phyloP scores from a whole-genome alignment of 169 alveolate genomes.

The Plasmodium fragile region DNA sequence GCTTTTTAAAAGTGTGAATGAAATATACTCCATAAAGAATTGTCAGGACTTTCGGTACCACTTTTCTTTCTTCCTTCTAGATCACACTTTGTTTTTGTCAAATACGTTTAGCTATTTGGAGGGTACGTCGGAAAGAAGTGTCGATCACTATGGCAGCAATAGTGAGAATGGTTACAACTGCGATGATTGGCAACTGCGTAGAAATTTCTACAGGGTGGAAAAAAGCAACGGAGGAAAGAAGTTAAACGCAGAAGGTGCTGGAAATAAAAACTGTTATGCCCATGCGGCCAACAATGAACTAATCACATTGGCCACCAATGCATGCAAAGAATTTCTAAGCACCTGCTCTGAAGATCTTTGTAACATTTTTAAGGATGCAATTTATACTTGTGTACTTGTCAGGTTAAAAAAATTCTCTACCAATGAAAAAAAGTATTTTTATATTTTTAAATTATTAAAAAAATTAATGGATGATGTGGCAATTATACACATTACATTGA shows the following conservation, averaged over 20 bases:
- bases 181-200: not conserved
- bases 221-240: not conserved
- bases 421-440: conserved; percentile 33
- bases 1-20: conserved; percentile 59
- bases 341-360: conserved; percentile 43
- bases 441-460: conserved; percentile 50
- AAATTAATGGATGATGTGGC: conserved; percentile 41
- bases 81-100: conserved; percentile 69
- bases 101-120: conserved; percentile 61
- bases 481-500: conserved; percentile 43
- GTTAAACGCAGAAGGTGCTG: not conserved
- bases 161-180: not conserved
- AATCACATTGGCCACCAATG: conserved; percentile 62
- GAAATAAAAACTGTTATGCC: conserved; percentile 17
- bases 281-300: conserved; percentile 52
- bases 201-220: not conserved
- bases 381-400: conserved; percentile 70
- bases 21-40: conserved; percentile 36
- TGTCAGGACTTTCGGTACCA: conserved; percentile 64
- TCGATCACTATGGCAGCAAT: not conserved
- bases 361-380: conserved; percentile 70
- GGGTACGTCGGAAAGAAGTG: conserved; percentile 7
- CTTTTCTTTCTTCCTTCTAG: conserved; percentile 62
- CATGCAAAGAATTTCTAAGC: conserved; percentile 76
- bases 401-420: conserved; percentile 58